Evolutionary conservation across 2,329 filamentous ascomycete genomes (phyloP).

Genomic region (Calonectria pseudoreteaudii): DNA sequence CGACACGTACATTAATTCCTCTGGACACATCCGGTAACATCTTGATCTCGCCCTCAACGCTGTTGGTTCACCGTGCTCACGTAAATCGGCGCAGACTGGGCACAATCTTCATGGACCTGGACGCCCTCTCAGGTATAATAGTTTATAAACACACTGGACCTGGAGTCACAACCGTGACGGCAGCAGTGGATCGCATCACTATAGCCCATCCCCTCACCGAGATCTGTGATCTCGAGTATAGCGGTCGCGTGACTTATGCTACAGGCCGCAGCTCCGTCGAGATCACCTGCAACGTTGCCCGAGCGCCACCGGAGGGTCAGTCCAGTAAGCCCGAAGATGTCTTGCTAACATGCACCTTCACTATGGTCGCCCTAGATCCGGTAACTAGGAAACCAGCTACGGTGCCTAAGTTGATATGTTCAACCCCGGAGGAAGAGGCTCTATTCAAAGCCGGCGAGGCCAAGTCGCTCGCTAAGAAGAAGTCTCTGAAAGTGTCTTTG

Average conservation of each 20-base stretch:
- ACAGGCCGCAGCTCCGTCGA: conserved; percentile 80
- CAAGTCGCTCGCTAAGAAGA: conserved; percentile 43
- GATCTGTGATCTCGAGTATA: conserved; percentile 82
- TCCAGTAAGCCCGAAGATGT: conserved; percentile 57
- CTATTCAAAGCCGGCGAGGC: conserved; percentile 43
- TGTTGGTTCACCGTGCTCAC: neutral
- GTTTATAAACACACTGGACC: conserved; percentile 76
- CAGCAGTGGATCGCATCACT: conserved; percentile 62
- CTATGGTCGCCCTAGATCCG: conserved; percentile 46
- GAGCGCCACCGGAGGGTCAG: conserved; percentile 71
- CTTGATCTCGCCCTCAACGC: neutral
- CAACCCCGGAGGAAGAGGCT: conserved; percentile 43
- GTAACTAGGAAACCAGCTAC: conserved; percentile 43
- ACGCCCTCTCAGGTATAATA: conserved; percentile 81
- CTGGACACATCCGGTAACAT: conserved; percentile 72
- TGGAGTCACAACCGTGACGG: conserved; percentile 63
- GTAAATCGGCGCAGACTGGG: conserved; percentile 61
- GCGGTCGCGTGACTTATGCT: conserved; percentile 72
- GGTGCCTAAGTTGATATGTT: conserved; percentile 38
- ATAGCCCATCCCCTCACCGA: conserved; percentile 79
- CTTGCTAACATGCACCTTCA: conserved; percentile 55
- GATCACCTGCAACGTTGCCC: conserved; percentile 79
- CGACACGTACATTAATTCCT: conserved; percentile 82
- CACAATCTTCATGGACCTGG: conserved; percentile 82
- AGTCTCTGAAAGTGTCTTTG: conserved; percentile 37